These are phyloP conservation scores for Wallacemonas sp. DNA, from an alignment of 208 protist species.

Conservation along the genomic window DNA sequence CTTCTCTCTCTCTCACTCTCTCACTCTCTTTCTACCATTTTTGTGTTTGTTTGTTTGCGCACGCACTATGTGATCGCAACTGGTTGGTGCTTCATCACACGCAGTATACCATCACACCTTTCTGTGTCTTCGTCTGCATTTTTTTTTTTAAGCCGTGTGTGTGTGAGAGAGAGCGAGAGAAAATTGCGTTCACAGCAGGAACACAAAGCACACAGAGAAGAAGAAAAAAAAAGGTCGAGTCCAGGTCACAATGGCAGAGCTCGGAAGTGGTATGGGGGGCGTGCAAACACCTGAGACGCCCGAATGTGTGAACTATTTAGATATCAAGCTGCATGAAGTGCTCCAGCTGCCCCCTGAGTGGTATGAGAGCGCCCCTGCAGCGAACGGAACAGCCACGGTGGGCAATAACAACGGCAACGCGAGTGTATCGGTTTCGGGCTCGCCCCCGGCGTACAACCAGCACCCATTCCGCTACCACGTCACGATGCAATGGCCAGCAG, in stretches of 20 bases:
- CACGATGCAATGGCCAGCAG: conserved; percentile 1
- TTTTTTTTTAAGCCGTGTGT: background rate
- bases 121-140: background rate
- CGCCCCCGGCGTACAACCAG: conserved; percentile 36
- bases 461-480: conserved; percentile 69
- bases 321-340: conserved; percentile 69
- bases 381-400: conserved; percentile 8
- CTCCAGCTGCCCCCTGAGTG: conserved; percentile 62
- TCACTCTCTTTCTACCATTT: background rate
- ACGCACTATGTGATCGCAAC: no score
- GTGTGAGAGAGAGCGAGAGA: background rate
- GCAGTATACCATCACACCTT: background rate
- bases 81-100: no score
- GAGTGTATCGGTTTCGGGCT: conserved; percentile 6
- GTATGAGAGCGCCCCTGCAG: conserved; percentile 28
- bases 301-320: conserved; percentile 73
- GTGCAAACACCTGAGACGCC: no score
- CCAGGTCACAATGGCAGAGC: no score
- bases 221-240: background rate
- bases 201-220: background rate
- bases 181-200: background rate
- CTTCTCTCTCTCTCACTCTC: background rate
- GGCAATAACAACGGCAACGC: background rate
- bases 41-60: background rate
- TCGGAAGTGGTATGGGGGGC: no score